These are phyloP conservation scores for Metschnikowia koreensis DNA, from an alignment of 805 yeast genomes.

Conservation along the genomic window DNA sequence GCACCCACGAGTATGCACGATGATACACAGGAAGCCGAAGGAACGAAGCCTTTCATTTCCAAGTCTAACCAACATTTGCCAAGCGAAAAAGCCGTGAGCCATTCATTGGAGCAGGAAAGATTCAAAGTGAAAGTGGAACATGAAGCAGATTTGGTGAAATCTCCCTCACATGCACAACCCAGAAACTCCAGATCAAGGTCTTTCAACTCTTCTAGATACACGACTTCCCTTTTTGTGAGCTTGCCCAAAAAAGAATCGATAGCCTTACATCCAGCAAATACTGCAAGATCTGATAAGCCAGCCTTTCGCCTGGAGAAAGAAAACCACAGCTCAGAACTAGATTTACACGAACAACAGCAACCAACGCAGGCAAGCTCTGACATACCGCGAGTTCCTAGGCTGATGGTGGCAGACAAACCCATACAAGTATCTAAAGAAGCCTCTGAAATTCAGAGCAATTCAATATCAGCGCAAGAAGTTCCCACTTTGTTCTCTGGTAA, in stretches of 20 bases:
- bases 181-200: background rate
- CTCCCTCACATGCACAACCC: background rate
- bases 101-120: background rate
- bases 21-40: background rate
- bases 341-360: background rate
- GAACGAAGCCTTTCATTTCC: background rate
- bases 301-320: background rate
- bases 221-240: constrained; percentile 3
- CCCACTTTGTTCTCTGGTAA: background rate
- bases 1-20: background rate
- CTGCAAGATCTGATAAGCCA: background rate
- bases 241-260: constrained; percentile 7
- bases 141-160: background rate
- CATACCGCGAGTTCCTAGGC: background rate
- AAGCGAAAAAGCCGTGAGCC: background rate
- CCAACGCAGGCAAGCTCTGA: background rate
- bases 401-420: background rate
- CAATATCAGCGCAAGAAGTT: background rate
- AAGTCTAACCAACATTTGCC: background rate
- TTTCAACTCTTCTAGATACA: background rate
- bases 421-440: background rate
- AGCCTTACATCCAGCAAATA: background rate
- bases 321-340: background rate
- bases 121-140: constrained; percentile 1
- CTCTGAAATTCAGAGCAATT: too few species aligned